phyloP scores from a whole-genome alignment of 441 rosid species.

The Adansonia madagascariensis region DNA sequence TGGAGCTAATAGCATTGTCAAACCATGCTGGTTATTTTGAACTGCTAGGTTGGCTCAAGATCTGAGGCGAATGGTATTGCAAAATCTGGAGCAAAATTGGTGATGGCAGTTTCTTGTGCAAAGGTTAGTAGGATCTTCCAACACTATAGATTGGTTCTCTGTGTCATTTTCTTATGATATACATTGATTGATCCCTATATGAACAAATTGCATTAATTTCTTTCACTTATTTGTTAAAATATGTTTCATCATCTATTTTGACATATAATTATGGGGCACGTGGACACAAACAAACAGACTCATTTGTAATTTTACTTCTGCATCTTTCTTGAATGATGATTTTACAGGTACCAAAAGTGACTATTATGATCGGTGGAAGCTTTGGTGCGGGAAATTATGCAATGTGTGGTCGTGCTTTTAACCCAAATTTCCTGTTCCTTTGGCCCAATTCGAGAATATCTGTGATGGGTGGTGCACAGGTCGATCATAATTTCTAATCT shows the following conservation, averaged over 20 bases:
- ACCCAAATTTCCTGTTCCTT: too few relatives aligned
- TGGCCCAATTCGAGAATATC: too few relatives aligned
- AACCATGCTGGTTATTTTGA: not conserved
- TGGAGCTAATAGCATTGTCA: not conserved
- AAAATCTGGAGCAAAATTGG: conserved; percentile 98
- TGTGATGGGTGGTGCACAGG: conserved; percentile 55
- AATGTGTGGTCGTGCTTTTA: conserved; percentile 97
- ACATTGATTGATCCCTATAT: not conserved
- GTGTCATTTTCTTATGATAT: not conserved
- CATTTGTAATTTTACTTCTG: not conserved
- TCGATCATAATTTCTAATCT: conserved; percentile 29
- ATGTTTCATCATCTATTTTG: not conserved
- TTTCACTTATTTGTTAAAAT: conserved; percentile 17
- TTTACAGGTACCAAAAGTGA: conserved; percentile 84
- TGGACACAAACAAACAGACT: not conserved
- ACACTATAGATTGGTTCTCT: not conserved
- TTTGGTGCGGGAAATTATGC: conserved; percentile 99
- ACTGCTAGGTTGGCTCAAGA: conserved; percentile 86
- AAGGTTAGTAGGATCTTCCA: conserved; percentile 51
- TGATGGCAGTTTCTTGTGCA: conserved; percentile 98
- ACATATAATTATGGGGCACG: not conserved
- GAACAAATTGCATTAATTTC: not conserved
- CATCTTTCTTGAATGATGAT: conserved; percentile 20
- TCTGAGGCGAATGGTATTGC: conserved; percentile 98
- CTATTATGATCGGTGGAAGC: conserved; percentile 92